Percentiles rank a stretch among this genome's conserved stretches.
phyloP scores from a whole-genome alignment of 768 basidiomycete species.

The Artomyces pyxidatus region DNA sequence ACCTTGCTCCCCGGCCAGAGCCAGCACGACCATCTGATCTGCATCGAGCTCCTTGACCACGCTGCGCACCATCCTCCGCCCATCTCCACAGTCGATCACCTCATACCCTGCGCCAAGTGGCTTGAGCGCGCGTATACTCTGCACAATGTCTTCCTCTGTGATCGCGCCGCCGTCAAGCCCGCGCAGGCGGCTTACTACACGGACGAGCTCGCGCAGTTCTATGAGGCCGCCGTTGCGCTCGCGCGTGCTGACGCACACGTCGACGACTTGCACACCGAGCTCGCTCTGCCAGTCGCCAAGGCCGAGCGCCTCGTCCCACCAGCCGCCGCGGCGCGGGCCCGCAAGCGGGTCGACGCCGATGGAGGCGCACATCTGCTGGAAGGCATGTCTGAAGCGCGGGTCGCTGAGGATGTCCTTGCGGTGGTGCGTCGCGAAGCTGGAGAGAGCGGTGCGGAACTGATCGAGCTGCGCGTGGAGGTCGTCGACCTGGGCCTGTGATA shows the following conservation, averaged over 20 bases:
- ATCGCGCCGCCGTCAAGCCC: conserved; percentile 60
- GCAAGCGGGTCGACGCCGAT: conserved; percentile 94
- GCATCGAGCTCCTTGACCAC: conserved; percentile 87
- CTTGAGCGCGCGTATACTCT: conserved; percentile 79
- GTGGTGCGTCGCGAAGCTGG: conserved; percentile 78
- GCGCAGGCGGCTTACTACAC: conserved; percentile 70
- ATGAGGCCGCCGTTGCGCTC: conserved; percentile 91
- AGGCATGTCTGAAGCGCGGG: conserved; percentile 82
- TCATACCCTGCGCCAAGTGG: conserved; percentile 92
- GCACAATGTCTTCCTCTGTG: conserved; percentile 77
- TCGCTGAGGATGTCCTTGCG: conserved; percentile 77
- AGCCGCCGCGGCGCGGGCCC: conserved; percentile 76
- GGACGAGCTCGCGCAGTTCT: conserved; percentile 76
- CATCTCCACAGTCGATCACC: conserved; percentile 60
- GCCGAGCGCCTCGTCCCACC: conserved; percentile 87
- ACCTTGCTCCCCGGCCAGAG: conserved; percentile 57
- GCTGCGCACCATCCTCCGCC: conserved; percentile 72
- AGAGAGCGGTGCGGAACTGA: conserved; percentile 78
- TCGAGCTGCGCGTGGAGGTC: conserved; percentile 74
- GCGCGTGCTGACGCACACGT: conserved; percentile 81
- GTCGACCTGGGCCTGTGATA: conserved; percentile 71
- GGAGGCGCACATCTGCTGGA: conserved; percentile 92
- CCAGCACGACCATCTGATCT: conserved; percentile 79
- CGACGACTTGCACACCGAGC: conserved; percentile 91
- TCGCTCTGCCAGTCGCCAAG: conserved; percentile 95